Evolutionary conservation across 2,329 filamentous ascomycete genomes (phyloP).

Genomic region (Fusarium sp.): DNA sequence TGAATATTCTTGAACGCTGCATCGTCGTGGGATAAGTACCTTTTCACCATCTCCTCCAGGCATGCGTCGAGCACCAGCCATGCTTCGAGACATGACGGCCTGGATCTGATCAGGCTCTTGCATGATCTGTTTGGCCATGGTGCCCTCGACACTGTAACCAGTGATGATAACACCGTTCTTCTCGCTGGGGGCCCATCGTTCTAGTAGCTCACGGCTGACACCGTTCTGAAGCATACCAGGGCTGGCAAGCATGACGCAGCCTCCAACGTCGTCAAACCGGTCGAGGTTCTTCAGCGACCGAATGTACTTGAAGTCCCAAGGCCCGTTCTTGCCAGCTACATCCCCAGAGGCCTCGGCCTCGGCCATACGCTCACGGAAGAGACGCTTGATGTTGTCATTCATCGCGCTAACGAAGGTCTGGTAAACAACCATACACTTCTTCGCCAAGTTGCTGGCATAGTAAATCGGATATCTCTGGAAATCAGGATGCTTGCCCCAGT

Average conservation of each 20-base stretch:
- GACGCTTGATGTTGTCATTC: conserved; percentile 98
- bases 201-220: conserved; percentile 91
- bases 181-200: conserved; percentile 95
- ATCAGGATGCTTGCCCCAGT: conserved; percentile 92
- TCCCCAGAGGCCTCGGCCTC: conserved; percentile 88
- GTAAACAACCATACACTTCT: conserved; percentile 99
- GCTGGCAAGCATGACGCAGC: conserved; percentile 96
- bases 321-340: conserved; percentile 81
- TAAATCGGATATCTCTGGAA: conserved; percentile 95
- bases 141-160: conserved; percentile 97
- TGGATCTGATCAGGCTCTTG: conserved; percentile 96
- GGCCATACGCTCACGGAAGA: conserved; percentile 94
- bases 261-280: conserved; percentile 94
- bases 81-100: conserved; percentile 87
- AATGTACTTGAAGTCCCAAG: conserved; percentile 98
- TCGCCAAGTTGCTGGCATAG: conserved; percentile 94
- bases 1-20: conserved; percentile 93
- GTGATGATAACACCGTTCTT: conserved; percentile 99
- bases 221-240: conserved; percentile 99
- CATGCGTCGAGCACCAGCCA: conserved; percentile 73
- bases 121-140: conserved; percentile 96
- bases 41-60: conserved; percentile 83
- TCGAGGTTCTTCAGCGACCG: conserved; percentile 93
- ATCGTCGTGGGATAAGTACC: conserved; percentile 91
- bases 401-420: conserved; percentile 98